A percentile compares a stretch with the other conserved stretches of the same genome.
These are phyloP conservation scores for Pinus albicaulis DNA, from an alignment of 75 land plant genomes.

Conservation along the genomic window DNA sequence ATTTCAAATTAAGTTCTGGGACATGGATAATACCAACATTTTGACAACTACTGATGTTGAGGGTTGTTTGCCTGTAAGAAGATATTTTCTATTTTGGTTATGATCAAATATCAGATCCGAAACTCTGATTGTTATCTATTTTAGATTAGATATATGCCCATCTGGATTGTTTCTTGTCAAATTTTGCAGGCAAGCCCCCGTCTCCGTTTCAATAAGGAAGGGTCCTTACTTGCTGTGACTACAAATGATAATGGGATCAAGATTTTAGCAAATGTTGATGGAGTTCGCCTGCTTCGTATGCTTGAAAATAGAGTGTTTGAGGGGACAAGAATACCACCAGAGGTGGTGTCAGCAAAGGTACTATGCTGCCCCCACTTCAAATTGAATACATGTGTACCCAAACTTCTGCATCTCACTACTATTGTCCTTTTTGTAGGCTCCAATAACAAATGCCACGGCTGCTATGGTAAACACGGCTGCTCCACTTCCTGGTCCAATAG, in stretches of 20 bases:
- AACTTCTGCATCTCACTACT: no score
- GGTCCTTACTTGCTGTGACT: conserved; percentile 28
- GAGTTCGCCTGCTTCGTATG: conserved; percentile 46
- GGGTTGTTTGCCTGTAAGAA: conserved; percentile 18
- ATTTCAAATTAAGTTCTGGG: conserved; percentile 22
- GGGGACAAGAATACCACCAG: conserved; percentile 38
- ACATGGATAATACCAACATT: conserved; percentile 21
- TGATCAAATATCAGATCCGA: no score
- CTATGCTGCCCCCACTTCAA: no score
- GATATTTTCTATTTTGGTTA: no score
- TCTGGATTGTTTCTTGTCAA: no score
- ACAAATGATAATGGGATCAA: conserved; percentile 36
- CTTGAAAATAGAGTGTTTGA: conserved; percentile 60
- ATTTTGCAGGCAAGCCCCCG: conserved; percentile 25
- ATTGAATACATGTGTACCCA: no score
- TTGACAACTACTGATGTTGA: conserved; percentile 18
- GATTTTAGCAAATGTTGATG: conserved; percentile 54
- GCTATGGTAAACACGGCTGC: no score
- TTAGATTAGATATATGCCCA: no score
- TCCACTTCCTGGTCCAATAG: no score
- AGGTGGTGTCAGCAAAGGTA: neutral
- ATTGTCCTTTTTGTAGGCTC: no score
- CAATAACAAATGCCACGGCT: no score
- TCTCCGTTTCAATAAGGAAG: conserved; percentile 36
- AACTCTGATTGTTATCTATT: no score